These are phyloP conservation scores for Leishmania major DNA, from an alignment of 208 protist genomes.

Conservation along the genomic window DNA sequence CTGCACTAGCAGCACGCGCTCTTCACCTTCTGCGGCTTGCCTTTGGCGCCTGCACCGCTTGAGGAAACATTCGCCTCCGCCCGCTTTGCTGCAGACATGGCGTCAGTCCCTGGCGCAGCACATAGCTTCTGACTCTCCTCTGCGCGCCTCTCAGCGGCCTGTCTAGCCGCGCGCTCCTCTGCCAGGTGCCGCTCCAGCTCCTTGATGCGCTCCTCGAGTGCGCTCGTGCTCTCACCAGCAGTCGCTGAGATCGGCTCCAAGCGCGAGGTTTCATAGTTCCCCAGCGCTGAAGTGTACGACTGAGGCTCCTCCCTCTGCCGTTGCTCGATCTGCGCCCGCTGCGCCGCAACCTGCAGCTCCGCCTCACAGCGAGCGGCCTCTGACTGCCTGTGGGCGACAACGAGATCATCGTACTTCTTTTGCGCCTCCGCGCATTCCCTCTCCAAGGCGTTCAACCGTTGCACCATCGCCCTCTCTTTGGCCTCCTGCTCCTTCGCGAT, in stretches of 20 bases:
- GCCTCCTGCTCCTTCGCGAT: conserved; percentile 14
- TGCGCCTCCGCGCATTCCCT: conserved; percentile 39
- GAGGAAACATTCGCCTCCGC: conserved; percentile 6
- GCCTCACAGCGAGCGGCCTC: conserved; percentile 15
- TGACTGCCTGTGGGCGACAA: conserved; percentile 5
- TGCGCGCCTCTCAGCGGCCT: conserved; percentile 17
- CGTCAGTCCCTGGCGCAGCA: not conserved
- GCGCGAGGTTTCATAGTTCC: not conserved
- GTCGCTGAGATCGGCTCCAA: conserved; percentile 10
- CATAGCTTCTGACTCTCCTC: conserved; percentile 19
- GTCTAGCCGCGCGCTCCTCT: conserved; percentile 10
- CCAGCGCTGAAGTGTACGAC: not conserved
- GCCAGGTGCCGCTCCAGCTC: conserved; percentile 11
- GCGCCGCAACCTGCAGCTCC: conserved; percentile 24
- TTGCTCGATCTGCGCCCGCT: conserved; percentile 10
- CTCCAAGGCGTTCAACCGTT: conserved; percentile 19
- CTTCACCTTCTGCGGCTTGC: conserved; percentile 41
- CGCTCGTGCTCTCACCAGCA: not conserved
- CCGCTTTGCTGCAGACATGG: no score
- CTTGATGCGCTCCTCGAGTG: conserved; percentile 22
- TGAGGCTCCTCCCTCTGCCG: conserved; percentile 9
- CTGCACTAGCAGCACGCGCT: conserved; percentile 33
- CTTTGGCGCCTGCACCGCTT: not conserved
- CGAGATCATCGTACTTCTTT: conserved; percentile 22
- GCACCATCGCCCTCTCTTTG: conserved; percentile 13